phyloP scores from a whole-genome alignment of 1,284 basidiomycete genomes.

The Abortiporus biennis region DNA sequence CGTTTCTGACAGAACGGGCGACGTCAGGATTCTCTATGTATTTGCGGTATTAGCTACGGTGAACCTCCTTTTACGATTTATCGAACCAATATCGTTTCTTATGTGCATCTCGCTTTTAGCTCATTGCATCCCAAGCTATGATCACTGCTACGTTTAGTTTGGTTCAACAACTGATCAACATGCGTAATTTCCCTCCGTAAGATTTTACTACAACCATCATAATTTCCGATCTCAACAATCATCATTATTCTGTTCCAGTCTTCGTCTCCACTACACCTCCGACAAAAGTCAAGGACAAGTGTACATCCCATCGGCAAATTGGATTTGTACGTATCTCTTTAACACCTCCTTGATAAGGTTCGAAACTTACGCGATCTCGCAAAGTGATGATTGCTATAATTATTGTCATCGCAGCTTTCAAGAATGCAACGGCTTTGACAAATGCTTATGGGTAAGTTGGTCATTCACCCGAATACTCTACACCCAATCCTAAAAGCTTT shows the following conservation, averaged over 20 bases:
- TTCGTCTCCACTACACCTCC: constrained; percentile 33
- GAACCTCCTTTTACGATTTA: constrained; percentile 13
- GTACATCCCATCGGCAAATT: constrained; percentile 58
- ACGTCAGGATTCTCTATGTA: constrained; percentile 50
- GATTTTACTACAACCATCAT: constrained; percentile 4
- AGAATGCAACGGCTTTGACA: constrained; percentile 39
- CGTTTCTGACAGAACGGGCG: too few relatives aligned
- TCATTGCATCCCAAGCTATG: constrained; percentile 60
- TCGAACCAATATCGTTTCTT: too few relatives aligned
- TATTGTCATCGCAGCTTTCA: constrained; percentile 52
- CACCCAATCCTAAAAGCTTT: constrained; percentile 26
- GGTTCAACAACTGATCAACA: constrained; percentile 57
- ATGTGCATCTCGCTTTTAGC: constrained; percentile 27
- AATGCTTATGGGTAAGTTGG: constrained; percentile 40
- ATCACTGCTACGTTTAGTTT: constrained; percentile 66
- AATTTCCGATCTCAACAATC: background rate
- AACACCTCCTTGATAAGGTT: constrained; percentile 1
- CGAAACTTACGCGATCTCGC: background rate
- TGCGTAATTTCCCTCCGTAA: constrained; percentile 48
- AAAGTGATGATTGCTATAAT: constrained; percentile 49
- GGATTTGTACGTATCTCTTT: constrained; percentile 27
- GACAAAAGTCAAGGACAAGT: constrained; percentile 57
- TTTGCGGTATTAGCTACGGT: constrained; percentile 62
- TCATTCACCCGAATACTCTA: constrained; percentile 14
- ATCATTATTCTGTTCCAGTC: background rate